A percentile compares a stretch with the other conserved stretches of the same genome.
Conservation (phyloP, 352 stramenopile genomes). For the Elongisporangium undulatum region DNA sequence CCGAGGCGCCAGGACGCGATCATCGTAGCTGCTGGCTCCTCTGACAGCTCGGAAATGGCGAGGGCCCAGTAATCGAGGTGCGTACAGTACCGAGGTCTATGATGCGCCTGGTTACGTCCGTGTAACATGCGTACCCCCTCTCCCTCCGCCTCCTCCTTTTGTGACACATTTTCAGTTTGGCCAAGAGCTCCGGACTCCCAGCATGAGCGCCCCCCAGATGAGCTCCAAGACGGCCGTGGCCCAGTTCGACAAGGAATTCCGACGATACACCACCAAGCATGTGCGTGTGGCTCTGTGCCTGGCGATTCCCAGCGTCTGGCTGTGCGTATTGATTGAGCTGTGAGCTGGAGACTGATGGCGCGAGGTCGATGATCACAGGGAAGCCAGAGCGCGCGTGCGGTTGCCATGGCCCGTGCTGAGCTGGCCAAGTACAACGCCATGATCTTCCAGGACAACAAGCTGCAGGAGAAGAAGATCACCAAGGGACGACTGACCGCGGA, state of each 20-base stretch:
- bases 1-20: conserved; percentile 53
- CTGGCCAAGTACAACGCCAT: conserved; percentile 77
- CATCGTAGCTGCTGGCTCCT: conserved; percentile 12
- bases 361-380: conserved; percentile 15
- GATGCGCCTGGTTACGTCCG: too few species aligned
- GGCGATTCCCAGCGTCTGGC: not conserved
- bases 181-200: conserved; percentile 1
- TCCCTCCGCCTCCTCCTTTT: not conserved
- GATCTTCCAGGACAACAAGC: conserved; percentile 84
- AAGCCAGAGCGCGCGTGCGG: conserved; percentile 59
- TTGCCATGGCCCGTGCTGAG: conserved; percentile 74
- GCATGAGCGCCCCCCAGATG: not conserved
- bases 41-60: too few species aligned
- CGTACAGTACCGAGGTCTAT: too few species aligned
- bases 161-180: not conserved
- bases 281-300: conserved; percentile 13
- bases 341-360: conserved; percentile 2
- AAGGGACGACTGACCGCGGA: conserved; percentile 55
- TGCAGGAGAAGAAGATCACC: conserved; percentile 61
- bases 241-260: conserved; percentile 85
- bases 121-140: too few species aligned
- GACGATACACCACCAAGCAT: conserved; percentile 83
- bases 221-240: conserved; percentile 38
- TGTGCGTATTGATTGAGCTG: not conserved
- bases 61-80: too few species aligned